Evolutionary conservation across 768 basidiomycete species (phyloP).

Genomic region (Pleurotus salmoneostramineus): DNA sequence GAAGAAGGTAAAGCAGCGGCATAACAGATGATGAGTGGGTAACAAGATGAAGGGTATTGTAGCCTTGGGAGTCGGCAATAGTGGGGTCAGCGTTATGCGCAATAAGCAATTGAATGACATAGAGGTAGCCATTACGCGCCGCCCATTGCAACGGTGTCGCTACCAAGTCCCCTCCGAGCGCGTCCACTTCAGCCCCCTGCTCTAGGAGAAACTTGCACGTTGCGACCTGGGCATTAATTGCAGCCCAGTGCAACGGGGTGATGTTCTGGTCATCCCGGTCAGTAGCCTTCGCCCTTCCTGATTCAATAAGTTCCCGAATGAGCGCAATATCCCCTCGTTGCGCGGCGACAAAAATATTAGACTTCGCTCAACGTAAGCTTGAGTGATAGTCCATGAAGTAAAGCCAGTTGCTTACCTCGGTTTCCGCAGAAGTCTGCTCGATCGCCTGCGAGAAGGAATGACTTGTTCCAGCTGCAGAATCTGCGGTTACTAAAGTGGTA

Average conservation of each 20-base stretch:
- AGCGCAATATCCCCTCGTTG: conserved; percentile 79
- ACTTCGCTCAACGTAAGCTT: conserved; percentile 23
- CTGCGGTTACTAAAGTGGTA: conserved; percentile 41
- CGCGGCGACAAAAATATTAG: conserved; percentile 77
- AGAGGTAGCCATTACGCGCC: conserved; percentile 93
- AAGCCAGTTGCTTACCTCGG: conserved; percentile 30
- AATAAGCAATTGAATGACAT: conserved; percentile 90
- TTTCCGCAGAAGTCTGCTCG: conserved; percentile 26
- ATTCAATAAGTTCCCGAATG: conserved; percentile 65
- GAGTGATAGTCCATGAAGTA: too few relatives aligned
- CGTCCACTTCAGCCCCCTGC: conserved; percentile 93
- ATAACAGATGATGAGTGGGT: conserved; percentile 94
- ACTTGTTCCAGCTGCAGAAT: conserved; percentile 42
- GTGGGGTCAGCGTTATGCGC: conserved; percentile 90
- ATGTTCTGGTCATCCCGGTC: conserved; percentile 89
- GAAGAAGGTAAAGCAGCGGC: conserved; percentile 88
- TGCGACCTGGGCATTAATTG: conserved; percentile 92
- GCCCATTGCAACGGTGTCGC: conserved; percentile 99
- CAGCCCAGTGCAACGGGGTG: conserved; percentile 96
- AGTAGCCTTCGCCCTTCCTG: conserved; percentile 64
- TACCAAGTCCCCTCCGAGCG: conserved; percentile 87
- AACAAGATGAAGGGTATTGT: conserved; percentile 93
- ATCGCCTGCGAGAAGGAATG: conserved; percentile 42
- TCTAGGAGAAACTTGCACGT: conserved; percentile 86
- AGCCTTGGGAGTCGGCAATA: conserved; percentile 89